Evolutionary conservation across 345 rosid species (phyloP).

Genomic region (Anacardium occidentale): DNA sequence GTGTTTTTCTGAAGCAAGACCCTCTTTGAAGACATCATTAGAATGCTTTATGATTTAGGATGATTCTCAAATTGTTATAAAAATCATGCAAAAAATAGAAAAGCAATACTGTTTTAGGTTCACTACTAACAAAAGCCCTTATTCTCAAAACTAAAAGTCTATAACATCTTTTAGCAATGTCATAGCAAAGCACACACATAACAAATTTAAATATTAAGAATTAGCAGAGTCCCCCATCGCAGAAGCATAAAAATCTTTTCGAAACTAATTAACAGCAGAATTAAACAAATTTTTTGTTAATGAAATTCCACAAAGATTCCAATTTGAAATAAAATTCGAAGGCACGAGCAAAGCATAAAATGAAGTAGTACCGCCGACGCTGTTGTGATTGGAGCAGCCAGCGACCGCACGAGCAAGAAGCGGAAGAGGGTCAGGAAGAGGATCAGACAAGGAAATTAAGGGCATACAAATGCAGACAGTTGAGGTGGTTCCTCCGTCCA

Average conservation of each 20-base stretch:
- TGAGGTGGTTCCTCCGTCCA: conserved; percentile 78
- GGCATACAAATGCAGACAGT: conserved; percentile 76
- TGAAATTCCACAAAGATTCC: background rate
- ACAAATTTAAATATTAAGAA: too few species aligned
- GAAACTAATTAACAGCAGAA: background rate
- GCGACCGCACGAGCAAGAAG: conserved; percentile 62
- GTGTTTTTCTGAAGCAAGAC: too few species aligned
- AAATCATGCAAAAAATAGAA: too few species aligned
- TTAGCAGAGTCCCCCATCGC: background rate
- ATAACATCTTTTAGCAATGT: too few species aligned
- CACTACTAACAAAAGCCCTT: too few species aligned
- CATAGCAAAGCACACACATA: too few species aligned
- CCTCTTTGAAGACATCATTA: too few species aligned
- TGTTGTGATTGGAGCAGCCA: conserved; percentile 74
- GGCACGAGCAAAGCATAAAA: background rate
- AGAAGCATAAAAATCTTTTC: background rate
- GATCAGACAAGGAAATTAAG: conserved; percentile 29
- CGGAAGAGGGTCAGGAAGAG: conserved; percentile 53
- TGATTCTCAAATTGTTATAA: too few species aligned
- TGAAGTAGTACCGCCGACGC: conserved; percentile 51
- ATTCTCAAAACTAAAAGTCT: too few species aligned
- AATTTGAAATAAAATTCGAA: background rate
- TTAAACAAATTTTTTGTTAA: background rate
- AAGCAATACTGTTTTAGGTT: too few species aligned
- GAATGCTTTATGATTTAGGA: too few species aligned